Base-by-base conservation (phyloP, 768 basidiomycete species). In the Auriscalpium vulgare region DNA sequence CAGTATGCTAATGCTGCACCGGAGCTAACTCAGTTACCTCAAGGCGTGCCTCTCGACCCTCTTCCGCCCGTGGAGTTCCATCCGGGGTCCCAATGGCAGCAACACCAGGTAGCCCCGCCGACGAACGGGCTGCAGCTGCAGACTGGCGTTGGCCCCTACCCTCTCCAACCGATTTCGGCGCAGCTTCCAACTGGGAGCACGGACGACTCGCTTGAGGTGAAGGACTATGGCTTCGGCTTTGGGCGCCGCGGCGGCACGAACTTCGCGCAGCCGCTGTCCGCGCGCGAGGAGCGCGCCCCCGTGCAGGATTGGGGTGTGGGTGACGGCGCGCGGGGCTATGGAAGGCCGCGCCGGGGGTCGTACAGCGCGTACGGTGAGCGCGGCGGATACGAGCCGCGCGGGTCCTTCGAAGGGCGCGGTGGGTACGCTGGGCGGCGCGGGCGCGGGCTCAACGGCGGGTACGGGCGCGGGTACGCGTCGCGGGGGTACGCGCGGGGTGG, bases 221-320 rank as follows among this genome's bases (percentile, higher is more conserved):
- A 74, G 58, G 76, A 87, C 62, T 85, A 75, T 54, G 85, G 85
- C 9, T 86, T 71, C 62, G 84, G 84, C 5, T 86, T 86, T 58
- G 85, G 85, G 1, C 68, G 72, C 11, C 66, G 68, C 10, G 72
- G 74, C 57, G 74, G 72, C 4, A 60, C 59, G 4, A 73, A 72
- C 4, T 71, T 74, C 34, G 68, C 70, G 2, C 29, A 29, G 29
- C 68, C 1, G 58, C 66, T 1, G 29, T 56, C 68, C 9, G 56
- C 61, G 5, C 70, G 68, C 21, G 71, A 69, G 21, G 70, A 68
- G 11, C 58, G 66, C 50, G 55, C 34, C 23, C 55, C 62, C 61
- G 65, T 62, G 54, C 66, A 69, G 62, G 63, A 69, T 60, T 56
- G 66, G 64, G 53, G 67, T 65, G 51, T 54, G 61, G 21, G 48